Conservation (phyloP, 768 basidiomycete genomes). For the Butyriboletus loyo region DNA sequence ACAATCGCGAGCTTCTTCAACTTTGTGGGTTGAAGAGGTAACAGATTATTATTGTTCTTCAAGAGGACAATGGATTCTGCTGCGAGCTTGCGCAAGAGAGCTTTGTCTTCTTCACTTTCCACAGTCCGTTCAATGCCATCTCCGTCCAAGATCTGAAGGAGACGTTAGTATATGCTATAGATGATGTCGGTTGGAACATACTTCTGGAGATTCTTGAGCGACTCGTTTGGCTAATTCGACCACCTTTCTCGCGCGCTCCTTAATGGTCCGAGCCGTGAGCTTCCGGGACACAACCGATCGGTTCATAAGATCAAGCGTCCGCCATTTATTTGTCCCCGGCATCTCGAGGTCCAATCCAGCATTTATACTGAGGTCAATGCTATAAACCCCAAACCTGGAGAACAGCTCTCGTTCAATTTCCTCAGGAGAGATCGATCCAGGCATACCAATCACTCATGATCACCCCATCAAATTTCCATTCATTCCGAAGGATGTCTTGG, state of each 20-base stretch:
- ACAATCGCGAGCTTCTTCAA: constrained; percentile 73
- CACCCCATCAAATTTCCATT: constrained; percentile 73
- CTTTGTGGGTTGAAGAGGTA: constrained; percentile 35
- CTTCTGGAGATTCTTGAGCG: constrained; percentile 64
- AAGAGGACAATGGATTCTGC: constrained; percentile 70
- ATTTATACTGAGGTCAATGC: constrained; percentile 59
- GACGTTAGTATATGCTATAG: background rate
- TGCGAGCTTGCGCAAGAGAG: constrained; percentile 64
- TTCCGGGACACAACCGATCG: constrained; percentile 61
- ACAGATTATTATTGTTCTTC: constrained; percentile 57
- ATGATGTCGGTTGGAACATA: constrained; percentile 16
- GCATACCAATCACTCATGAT: constrained; percentile 81
- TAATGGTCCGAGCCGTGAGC: constrained; percentile 59
- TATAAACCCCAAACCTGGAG: constrained; percentile 68
- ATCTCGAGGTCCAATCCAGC: constrained; percentile 82
- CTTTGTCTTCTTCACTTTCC: constrained; percentile 59
- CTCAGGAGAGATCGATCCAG: background rate
- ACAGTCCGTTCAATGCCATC: constrained; percentile 64
- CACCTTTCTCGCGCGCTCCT: constrained; percentile 63
- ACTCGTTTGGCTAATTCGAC: constrained; percentile 70
- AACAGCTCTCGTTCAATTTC: background rate
- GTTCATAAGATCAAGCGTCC: constrained; percentile 63
- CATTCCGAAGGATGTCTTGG: constrained; percentile 59
- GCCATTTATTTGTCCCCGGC: constrained; percentile 77
- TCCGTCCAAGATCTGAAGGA: constrained; percentile 58